Conservation (phyloP, 352 stramenopile genomes). For the Phytophthora cryptogea region DNA sequence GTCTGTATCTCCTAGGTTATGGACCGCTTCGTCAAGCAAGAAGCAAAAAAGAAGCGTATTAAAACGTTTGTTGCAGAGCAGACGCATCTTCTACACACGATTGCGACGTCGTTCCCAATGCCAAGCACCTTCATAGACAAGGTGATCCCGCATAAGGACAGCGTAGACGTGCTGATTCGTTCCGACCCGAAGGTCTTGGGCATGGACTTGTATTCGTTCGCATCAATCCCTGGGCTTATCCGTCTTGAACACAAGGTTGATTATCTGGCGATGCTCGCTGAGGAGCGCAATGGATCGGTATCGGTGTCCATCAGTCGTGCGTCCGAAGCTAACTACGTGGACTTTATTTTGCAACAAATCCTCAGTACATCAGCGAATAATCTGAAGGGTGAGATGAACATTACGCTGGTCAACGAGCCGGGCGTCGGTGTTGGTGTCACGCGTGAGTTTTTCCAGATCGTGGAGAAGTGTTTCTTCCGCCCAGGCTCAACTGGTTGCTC, state of each 20-base stretch:
- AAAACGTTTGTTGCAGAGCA: slow-evolving; percentile 45
- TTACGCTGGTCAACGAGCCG: slow-evolving; percentile 72
- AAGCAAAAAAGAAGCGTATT: slow-evolving; percentile 52
- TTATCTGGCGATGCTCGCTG: slow-evolving; percentile 62
- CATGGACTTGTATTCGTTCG: slow-evolving; percentile 67
- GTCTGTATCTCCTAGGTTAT: slow-evolving; percentile 41
- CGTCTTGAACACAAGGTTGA: slow-evolving; percentile 81
- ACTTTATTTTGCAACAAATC: slow-evolving; percentile 76
- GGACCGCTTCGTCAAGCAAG: slow-evolving; percentile 56
- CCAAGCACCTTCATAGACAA: slow-evolving; percentile 41
- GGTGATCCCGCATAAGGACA: slow-evolving; percentile 46
- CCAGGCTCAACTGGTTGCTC: slow-evolving; percentile 19
- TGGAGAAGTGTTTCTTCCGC: slow-evolving; percentile 66
- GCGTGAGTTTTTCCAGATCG: slow-evolving; percentile 78
- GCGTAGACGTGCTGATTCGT: slow-evolving; percentile 61
- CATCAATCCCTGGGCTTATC: slow-evolving; percentile 44
- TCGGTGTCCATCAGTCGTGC: slow-evolving; percentile 65
- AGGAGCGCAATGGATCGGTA: slow-evolving; percentile 57
- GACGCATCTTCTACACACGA: slow-evolving; percentile 52
- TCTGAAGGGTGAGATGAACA: slow-evolving; percentile 66
- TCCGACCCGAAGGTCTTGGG: slow-evolving; percentile 77
- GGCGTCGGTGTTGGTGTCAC: slow-evolving; percentile 66
- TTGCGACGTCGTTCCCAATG: slow-evolving; percentile 49
- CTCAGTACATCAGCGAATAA: slow-evolving; percentile 47
- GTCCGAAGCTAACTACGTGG: slow-evolving; percentile 63